These are phyloP conservation scores for Nemania sp. DNA, from an alignment of 2,329 filamentous ascomycete genomes.

Conservation along the genomic window DNA sequence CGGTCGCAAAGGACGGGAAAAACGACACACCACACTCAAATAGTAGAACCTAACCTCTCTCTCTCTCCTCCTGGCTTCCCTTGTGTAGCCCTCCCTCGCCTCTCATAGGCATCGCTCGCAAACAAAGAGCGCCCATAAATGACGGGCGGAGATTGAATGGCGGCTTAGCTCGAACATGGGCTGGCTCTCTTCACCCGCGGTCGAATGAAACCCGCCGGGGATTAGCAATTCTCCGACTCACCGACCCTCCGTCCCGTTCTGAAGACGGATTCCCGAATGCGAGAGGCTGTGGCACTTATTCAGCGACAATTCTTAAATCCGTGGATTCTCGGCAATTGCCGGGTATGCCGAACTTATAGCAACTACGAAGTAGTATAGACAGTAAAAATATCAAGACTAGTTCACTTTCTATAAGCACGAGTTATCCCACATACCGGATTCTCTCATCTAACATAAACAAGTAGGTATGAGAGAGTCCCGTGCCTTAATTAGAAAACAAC, in stretches of 20 bases:
- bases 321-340: not conserved
- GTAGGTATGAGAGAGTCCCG: too few relatives aligned
- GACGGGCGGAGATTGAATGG: not conserved
- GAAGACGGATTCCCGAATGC: slow-evolving; percentile 7
- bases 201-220: slow-evolving; percentile 13
- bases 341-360: too few relatives aligned
- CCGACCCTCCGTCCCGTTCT: slow-evolving; percentile 8
- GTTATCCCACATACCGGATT: too few relatives aligned
- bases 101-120: not conserved
- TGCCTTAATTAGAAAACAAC: too few relatives aligned
- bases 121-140: not conserved
- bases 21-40: not conserved
- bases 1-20: not conserved
- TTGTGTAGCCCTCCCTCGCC: not conserved
- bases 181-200: not conserved
- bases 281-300: slow-evolving; percentile 6
- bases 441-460: too few relatives aligned
- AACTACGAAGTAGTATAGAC: too few relatives aligned
- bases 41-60: not conserved
- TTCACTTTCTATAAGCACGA: too few relatives aligned
- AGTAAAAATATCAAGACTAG: too few relatives aligned
- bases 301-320: slow-evolving; percentile 8
- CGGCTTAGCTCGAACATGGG: too few relatives aligned
- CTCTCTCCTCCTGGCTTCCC: not conserved
- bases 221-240: slow-evolving; percentile 22